Base-by-base conservation (phyloP, 2,329 filamentous ascomycete species). In the Penicillium sp. region DNA sequence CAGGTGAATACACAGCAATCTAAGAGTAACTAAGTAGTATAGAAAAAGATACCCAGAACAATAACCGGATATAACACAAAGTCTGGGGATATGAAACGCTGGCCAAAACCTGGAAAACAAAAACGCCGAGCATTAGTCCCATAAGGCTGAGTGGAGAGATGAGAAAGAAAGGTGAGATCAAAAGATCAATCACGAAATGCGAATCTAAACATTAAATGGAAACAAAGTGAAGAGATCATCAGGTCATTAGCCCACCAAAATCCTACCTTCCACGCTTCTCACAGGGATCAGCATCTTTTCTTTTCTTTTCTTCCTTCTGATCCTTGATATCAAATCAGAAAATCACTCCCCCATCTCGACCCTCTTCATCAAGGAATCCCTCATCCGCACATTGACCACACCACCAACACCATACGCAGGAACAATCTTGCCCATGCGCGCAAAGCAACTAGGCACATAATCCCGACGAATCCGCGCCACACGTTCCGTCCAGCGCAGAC, bases 371-470 rank as follows among this genome's bases (percentile, higher is more conserved):
- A 93, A 70, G 51, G 71, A 78, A 67, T 76, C 79, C 64, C 92
- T 81, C 43, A 93, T 79, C 67, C 89, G 86, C 57, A 81, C 82
- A 74, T 96, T 96, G 11, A 94, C 88, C 11, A 96, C 90, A 0
- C 92, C 92, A 1, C 92, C 92, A 13, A 96, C 81, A 2, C 92
- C 92, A 78, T 93, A 96, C 0, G 92, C 92, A 18, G 92, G 92
- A 2, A 96, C 82, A 65, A 96, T 96, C 67, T 92, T 83, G 58
- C 89, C 89, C 74, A 96, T 88, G 52, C 92, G 78, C 26, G 92
- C 92, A 55, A 84, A 74, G 31, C 85, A 85, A 71, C 89, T 93
- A 61, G 88, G 82, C 18, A 82, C 76, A 86, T 91, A 96, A 69
- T 95, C 91, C 61, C 84, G 81, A 55, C 83, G 78, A n/a, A 96